phyloP scores from a whole-genome alignment of 306 rosid genomes.

The Glycine soja region DNA sequence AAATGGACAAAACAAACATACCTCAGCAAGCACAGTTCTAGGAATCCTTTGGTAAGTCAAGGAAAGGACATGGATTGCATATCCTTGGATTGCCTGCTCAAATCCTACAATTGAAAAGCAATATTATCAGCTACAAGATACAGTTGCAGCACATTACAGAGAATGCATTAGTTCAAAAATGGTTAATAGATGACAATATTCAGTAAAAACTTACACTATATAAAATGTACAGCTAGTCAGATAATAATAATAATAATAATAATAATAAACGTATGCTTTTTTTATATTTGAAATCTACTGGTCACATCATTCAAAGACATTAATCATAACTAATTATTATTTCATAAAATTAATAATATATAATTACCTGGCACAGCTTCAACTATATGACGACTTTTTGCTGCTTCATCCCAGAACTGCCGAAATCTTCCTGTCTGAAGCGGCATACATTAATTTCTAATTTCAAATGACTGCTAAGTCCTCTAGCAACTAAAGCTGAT shows the following conservation, averaged over 20 bases:
- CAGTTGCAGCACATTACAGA: neutral
- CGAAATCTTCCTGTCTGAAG: conserved; percentile 87
- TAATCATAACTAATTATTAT: too few species aligned
- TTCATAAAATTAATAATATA: neutral
- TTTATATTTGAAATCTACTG: too few species aligned
- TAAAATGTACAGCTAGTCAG: too few species aligned
- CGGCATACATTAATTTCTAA: conserved; percentile 31
- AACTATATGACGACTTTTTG: conserved; percentile 86
- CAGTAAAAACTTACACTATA: too few species aligned
- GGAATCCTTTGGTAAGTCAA: conserved; percentile 86
- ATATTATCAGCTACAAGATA: conserved; percentile 1
- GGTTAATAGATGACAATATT: neutral
- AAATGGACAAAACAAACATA: conserved; percentile 48
- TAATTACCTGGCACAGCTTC: conserved; percentile 88
- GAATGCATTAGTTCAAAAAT: conserved; percentile 22
- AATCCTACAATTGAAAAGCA: conserved; percentile 65
- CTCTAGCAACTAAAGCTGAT: conserved; percentile 22
- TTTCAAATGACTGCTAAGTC: conserved; percentile 4
- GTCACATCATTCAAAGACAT: too few species aligned
- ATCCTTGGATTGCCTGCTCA: conserved; percentile 89
- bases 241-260: too few species aligned
- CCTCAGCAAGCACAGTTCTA: conserved; percentile 94
- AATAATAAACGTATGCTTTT: too few species aligned
- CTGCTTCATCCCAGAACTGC: conserved; percentile 97
- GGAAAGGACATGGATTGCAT: conserved; percentile 87